These are phyloP conservation scores for Epichloe sp. DNA, from an alignment of 2,329 filamentous ascomycete species.

Conservation along the genomic window DNA sequence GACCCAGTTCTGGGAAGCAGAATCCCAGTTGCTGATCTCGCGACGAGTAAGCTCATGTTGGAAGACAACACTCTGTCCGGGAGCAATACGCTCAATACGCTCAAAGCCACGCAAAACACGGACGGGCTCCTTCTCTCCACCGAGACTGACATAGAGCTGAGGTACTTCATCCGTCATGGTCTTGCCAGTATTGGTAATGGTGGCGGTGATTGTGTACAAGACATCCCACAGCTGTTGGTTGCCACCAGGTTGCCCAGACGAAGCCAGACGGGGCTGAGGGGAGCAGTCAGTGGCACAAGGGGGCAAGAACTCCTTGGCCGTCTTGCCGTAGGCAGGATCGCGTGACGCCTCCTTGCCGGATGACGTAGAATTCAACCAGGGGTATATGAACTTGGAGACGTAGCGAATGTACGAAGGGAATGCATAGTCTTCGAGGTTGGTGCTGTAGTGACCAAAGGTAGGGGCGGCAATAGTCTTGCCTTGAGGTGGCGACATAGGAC, in stretches of 20 bases:
- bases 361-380: conserved; percentile 55
- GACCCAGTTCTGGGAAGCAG: conserved; percentile 70
- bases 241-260: conserved; percentile 45
- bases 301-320: conserved; percentile 47
- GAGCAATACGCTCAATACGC: conserved; percentile 51
- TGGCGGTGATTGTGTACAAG: conserved; percentile 53
- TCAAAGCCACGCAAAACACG: conserved; percentile 69
- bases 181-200: conserved; percentile 58
- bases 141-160: conserved; percentile 70
- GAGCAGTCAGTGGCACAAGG: conserved; percentile 39
- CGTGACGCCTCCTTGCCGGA: conserved; percentile 39
- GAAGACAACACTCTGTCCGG: conserved; percentile 57
- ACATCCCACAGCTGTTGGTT: conserved; percentile 55
- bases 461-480: conserved; percentile 53
- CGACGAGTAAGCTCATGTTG: conserved; percentile 57
- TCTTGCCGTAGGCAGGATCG: conserved; percentile 47
- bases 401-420: conserved; percentile 48
- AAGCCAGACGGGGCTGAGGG: conserved; percentile 40
- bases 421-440: conserved; percentile 48
- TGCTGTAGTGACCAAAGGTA: conserved; percentile 50
- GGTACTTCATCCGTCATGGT: conserved; percentile 56
- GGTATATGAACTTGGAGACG: conserved; percentile 50
- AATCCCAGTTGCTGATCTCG: conserved; percentile 82
- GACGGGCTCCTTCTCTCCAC: conserved; percentile 58
- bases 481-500: conserved; percentile 42